phyloP scores from a whole-genome alignment of 2,329 filamentous ascomycete genomes.

The Sphaerulina musiva region DNA sequence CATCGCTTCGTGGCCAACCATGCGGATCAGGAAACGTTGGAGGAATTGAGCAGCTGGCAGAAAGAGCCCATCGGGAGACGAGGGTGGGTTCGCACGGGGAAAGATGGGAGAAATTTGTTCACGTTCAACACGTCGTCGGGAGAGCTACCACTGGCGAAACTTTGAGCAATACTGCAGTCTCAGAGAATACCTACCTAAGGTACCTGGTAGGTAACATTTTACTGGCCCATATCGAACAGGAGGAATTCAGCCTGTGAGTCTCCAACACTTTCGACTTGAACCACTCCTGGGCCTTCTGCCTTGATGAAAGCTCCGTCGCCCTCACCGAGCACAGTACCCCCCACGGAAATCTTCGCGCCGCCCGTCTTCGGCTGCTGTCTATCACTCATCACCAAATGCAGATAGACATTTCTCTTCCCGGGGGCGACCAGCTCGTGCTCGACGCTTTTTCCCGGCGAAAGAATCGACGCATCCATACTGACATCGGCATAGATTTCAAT shows the following conservation, averaged over 20 bases:
- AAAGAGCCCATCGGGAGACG: slow-evolving; percentile 46
- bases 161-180: slow-evolving; percentile 7
- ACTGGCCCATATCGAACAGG: slow-evolving; percentile 44
- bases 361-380: slow-evolving; percentile 55
- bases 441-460: slow-evolving; percentile 59
- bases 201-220: slow-evolving; percentile 1
- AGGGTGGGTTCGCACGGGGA: slow-evolving; percentile 40
- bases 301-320: slow-evolving; percentile 77
- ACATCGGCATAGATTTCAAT: slow-evolving; percentile 83
- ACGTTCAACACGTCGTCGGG: slow-evolving; percentile 11
- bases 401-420: slow-evolving; percentile 63
- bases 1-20: slow-evolving; percentile 54
- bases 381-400: slow-evolving; percentile 68
- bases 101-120: slow-evolving; percentile 39
- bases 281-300: slow-evolving; percentile 38
- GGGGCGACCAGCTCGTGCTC: slow-evolving; percentile 65
- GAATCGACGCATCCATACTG: slow-evolving; percentile 71
- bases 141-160: slow-evolving; percentile 10
- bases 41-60: slow-evolving; percentile 38
- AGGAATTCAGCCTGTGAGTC: slow-evolving; percentile 44
- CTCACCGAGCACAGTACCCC: slow-evolving; percentile 63
- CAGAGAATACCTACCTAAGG: no score
- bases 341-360: slow-evolving; percentile 62
- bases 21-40: slow-evolving; percentile 46
- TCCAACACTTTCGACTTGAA: slow-evolving; percentile 44